phyloP scores from a whole-genome alignment of 495 filamentous ascomycete species.

The Daldinia caldariorum region DNA sequence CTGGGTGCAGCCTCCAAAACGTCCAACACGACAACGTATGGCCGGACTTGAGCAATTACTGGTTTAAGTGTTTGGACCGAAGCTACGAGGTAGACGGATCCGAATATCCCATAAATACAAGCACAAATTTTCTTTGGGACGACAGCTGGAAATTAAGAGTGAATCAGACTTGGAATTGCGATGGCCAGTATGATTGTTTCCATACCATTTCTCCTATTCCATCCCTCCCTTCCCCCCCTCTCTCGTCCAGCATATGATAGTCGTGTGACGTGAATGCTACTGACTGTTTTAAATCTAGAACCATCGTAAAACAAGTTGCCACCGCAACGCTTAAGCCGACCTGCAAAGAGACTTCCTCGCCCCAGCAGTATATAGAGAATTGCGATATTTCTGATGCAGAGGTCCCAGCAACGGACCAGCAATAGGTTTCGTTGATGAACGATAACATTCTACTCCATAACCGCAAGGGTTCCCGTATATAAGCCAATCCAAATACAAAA shows the following conservation, averaged over 20 bases:
- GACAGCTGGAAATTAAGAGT: conserved; percentile 39
- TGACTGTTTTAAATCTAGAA: conserved; percentile 15
- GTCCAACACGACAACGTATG: conserved; percentile 18
- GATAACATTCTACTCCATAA: conserved; percentile 12
- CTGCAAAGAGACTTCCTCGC: conserved; percentile 29
- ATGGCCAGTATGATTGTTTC: conserved; percentile 27
- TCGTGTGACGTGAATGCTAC: neutral
- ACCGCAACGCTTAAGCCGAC: conserved; percentile 31
- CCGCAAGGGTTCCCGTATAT: conserved; percentile 9
- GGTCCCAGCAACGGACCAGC: conserved; percentile 19
- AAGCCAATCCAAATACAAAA: conserved; percentile 3
- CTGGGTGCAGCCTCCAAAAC: conserved; percentile 26
- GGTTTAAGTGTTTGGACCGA: conserved; percentile 32
- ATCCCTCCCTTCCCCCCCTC: neutral
- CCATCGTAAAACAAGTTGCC: conserved; percentile 31
- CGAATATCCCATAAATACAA: conserved; percentile 32
- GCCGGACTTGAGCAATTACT: conserved; percentile 28
- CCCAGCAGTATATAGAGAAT: conserved; percentile 33
- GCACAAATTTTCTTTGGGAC: conserved; percentile 26
- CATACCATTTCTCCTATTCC: neutral
- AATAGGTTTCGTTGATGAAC: conserved; percentile 1
- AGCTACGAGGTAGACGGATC: conserved; percentile 18
- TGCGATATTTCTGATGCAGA: conserved; percentile 34
- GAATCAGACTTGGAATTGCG: conserved; percentile 44
- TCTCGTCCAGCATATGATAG: neutral